A percentile compares a stretch with the other conserved stretches of the same genome.
Conservation (phyloP, 2,329 filamentous ascomycete genomes). For the Hymenoscyphus fraxineus region DNA sequence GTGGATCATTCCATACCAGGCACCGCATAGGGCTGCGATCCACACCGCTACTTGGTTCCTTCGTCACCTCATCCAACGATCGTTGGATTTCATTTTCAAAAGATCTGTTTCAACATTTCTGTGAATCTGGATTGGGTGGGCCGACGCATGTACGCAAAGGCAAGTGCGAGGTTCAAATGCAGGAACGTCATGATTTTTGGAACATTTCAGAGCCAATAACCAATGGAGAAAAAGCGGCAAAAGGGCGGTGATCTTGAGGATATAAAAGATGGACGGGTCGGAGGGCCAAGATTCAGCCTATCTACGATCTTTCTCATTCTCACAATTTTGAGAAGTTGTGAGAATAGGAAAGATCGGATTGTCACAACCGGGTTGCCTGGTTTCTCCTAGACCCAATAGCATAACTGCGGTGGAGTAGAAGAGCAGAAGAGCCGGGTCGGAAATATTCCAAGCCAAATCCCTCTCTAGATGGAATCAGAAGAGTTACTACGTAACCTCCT, state of each 20-base stretch:
- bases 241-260: neutral
- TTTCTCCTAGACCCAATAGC: neutral
- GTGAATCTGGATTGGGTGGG: conserved; percentile 2
- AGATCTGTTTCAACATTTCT: neutral
- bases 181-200: neutral
- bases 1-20: conserved; percentile 8
- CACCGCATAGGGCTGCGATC: conserved; percentile 23
- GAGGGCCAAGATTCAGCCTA: neutral
- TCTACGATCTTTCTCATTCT: neutral
- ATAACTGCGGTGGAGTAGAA: neutral
- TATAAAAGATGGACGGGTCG: neutral
- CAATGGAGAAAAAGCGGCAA: neutral
- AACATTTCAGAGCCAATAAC: neutral
- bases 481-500: neutral
- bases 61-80: neutral
- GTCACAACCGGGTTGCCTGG: neutral
- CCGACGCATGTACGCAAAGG: conserved; percentile 1
- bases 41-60: conserved; percentile 24
- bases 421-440: neutral
- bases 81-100: neutral
- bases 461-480: too few relatives aligned
- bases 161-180: neutral
- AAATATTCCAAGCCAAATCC: neutral
- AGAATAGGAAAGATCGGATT: neutral
- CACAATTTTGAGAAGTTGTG: neutral